Percentiles rank a stretch among this genome's conserved stretches.
Conservation (phyloP, 2,329 filamentous ascomycete species). For the Rutstroemia sp. region DNA sequence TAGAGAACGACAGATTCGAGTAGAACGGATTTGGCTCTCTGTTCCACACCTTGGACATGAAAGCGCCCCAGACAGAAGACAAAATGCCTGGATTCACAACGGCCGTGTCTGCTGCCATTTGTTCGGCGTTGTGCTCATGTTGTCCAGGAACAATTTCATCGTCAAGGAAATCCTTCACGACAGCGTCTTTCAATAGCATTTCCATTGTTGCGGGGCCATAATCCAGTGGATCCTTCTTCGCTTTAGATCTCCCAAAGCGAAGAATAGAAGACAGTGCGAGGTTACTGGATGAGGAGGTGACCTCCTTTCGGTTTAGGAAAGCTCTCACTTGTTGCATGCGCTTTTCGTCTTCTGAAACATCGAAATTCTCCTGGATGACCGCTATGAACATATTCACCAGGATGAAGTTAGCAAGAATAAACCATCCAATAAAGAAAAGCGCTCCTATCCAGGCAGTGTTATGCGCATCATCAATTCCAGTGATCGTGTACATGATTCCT, state of each 20-base stretch:
- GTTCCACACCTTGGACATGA: conserved; percentile 49
- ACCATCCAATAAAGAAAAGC: conserved; percentile 88
- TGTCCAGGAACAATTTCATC: conserved; percentile 49
- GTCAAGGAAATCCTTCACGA: conserved; percentile 90
- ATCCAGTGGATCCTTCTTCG: conserved; percentile 75
- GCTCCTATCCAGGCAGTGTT: conserved; percentile 89
- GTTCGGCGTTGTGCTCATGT: conserved; percentile 26
- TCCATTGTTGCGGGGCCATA: conserved; percentile 89
- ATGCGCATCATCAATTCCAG: conserved; percentile 54
- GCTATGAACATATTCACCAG: conserved; percentile 99
- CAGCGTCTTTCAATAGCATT: conserved; percentile 93
- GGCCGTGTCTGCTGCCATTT: conserved; percentile 26
- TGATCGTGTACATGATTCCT: conserved; percentile 73
- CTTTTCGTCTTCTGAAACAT: conserved; percentile 97
- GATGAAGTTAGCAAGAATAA: conserved; percentile 91
- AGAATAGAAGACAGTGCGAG: conserved; percentile 69
- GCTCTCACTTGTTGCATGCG: conserved; percentile 92
- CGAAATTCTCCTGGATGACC: conserved; percentile 99
- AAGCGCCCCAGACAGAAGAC: conserved; percentile 52
- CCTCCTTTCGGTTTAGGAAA: conserved; percentile 84
- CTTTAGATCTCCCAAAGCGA: conserved; percentile 50
- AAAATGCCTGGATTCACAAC: conserved; percentile 50
- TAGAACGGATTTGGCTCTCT: conserved; percentile 93
- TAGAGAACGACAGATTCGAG: conserved; percentile 62
- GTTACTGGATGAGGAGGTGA: conserved; percentile 64